Evolutionary conservation across 2,329 filamentous ascomycete genomes (phyloP).

Genomic region (Fusarium virguliforme): DNA sequence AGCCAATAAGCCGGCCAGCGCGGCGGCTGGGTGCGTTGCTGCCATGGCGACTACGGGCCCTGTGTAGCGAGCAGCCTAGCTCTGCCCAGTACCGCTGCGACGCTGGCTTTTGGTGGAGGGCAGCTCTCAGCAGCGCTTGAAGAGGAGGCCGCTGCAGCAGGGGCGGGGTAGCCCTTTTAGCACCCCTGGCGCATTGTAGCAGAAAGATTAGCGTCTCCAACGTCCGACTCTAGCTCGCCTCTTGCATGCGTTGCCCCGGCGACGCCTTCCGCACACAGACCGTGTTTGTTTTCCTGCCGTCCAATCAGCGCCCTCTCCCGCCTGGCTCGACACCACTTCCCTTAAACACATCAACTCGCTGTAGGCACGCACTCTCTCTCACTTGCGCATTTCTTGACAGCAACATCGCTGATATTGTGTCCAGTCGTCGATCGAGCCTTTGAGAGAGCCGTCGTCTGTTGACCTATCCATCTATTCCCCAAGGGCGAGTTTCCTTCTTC

Average conservation of each 20-base stretch:
- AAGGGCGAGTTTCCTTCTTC: slow-evolving; percentile 49
- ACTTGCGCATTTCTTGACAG: slow-evolving; percentile 48
- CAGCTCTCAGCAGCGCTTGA: slow-evolving; percentile 42
- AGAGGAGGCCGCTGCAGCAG: slow-evolving; percentile 42
- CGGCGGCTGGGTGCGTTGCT: slow-evolving; percentile 49
- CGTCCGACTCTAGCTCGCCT: slow-evolving; percentile 42
- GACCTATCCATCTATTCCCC: slow-evolving; percentile 22
- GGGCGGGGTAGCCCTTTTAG: slow-evolving; percentile 47
- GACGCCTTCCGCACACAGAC: slow-evolving; percentile 44
- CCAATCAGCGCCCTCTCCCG: slow-evolving; percentile 51
- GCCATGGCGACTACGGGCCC: slow-evolving; percentile 53
- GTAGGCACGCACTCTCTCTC: slow-evolving; percentile 38
- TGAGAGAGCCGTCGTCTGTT: slow-evolving; percentile 47
- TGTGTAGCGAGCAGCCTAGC: slow-evolving; percentile 31
- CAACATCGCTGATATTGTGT: slow-evolving; percentile 48
- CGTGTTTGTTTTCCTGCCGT: slow-evolving; percentile 54
- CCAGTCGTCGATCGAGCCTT: slow-evolving; percentile 43
- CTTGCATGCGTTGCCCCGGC: slow-evolving; percentile 46
- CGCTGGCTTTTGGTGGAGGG: slow-evolving; percentile 37
- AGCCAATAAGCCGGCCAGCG: slow-evolving; percentile 45
- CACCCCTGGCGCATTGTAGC: slow-evolving; percentile 49
- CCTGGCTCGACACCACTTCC: slow-evolving; percentile 45
- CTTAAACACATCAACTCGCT: slow-evolving; percentile 56
- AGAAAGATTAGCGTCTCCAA: slow-evolving; percentile 50
- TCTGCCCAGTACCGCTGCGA: slow-evolving; percentile 28